Conservation (phyloP, 176 grass and related monocot species). For the Zoysia pacifica region DNA sequence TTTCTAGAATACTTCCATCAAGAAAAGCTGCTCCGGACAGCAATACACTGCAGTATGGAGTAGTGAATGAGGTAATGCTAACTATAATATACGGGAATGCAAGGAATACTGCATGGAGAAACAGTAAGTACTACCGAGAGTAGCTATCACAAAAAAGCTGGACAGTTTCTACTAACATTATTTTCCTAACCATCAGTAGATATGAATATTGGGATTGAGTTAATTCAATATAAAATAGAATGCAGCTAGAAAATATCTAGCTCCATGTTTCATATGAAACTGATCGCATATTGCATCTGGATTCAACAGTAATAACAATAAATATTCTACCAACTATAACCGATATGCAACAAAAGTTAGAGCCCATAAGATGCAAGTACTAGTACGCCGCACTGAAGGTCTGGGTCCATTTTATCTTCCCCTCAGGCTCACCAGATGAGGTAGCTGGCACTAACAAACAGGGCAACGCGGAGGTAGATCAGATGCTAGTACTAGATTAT, state of each 20-base stretch:
- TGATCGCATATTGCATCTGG: background rate
- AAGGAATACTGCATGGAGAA: background rate
- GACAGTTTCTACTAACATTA: background rate
- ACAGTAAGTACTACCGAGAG: background rate
- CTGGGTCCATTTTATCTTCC: slow-evolving; percentile 8
- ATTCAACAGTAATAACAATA: background rate
- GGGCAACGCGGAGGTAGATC: background rate
- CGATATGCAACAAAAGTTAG: background rate
- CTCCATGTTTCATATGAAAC: background rate
- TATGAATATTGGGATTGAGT: background rate
- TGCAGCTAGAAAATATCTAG: background rate
- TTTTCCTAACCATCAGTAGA: background rate
- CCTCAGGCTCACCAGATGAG: background rate
- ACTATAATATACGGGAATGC: background rate
- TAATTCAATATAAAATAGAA: background rate
- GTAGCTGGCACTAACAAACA: background rate
- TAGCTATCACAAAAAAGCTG: background rate
- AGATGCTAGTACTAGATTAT: background rate
- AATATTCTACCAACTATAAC: background rate
- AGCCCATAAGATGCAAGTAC: too few relatives aligned
- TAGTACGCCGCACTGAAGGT: background rate
- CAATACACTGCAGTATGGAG: slow-evolving; percentile 49
- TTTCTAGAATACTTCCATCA: slow-evolving; percentile 55
- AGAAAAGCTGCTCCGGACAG: slow-evolving; percentile 60
- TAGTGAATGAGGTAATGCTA: background rate